Evolutionary conservation across 2,329 filamentous ascomycete species (phyloP).

Genomic region (Escovopsis sp.): DNA sequence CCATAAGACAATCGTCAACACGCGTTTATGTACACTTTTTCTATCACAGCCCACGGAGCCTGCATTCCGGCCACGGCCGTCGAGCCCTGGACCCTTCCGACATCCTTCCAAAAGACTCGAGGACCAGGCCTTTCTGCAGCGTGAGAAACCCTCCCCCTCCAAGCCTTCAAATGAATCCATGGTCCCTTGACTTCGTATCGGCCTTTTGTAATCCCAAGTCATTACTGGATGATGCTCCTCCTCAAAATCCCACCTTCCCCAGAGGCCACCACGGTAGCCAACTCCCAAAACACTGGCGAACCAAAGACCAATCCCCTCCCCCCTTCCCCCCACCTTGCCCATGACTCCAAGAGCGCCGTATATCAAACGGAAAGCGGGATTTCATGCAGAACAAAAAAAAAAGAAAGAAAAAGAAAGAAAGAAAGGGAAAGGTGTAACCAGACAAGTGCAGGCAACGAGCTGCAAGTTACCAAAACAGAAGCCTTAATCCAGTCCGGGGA

Average conservation of each 20-base stretch:
- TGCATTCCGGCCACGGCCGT: neutral
- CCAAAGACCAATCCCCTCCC: slow-evolving; percentile 15
- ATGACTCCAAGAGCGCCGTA: slow-evolving; percentile 27
- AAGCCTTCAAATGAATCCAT: no score
- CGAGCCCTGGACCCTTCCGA: neutral
- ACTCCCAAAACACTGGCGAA: slow-evolving; percentile 21
- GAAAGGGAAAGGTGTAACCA: slow-evolving; percentile 13
- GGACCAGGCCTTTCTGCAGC: no score
- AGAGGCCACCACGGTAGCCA: slow-evolving; percentile 15
- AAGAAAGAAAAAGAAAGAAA: no score
- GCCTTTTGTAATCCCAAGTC: no score
- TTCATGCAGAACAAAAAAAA: slow-evolving; percentile 15
- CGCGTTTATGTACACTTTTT: slow-evolving; percentile 23
- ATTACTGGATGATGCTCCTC: no score
- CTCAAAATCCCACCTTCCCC: no score
- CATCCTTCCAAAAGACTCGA: no score
- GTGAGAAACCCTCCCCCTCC: no score
- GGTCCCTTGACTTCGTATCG: no score
- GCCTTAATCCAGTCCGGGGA: slow-evolving; percentile 13
- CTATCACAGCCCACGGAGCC: slow-evolving; percentile 13
- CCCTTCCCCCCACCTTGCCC: slow-evolving; percentile 15
- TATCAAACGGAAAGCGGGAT: slow-evolving; percentile 21
- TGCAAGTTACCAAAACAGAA: slow-evolving; percentile 14
- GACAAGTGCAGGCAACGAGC: slow-evolving; percentile 13
- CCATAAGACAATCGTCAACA: slow-evolving; percentile 22